Conservation (phyloP, 2,329 filamentous ascomycete genomes). For the Arthroderma uncinatum region DNA sequence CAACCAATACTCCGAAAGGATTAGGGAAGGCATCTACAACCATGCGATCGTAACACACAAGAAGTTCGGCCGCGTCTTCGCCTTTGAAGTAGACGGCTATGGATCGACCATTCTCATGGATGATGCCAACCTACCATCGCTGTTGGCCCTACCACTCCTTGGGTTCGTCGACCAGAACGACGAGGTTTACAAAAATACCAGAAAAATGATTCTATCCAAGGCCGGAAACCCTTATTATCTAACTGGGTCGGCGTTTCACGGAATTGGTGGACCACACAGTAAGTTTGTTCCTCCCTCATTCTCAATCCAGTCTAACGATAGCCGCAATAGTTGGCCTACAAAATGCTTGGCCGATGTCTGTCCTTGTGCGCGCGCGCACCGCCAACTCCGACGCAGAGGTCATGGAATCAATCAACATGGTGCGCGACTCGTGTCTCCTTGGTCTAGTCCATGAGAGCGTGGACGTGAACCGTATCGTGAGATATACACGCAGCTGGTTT, state of each 20-base stretch:
- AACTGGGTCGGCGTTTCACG: conserved; percentile 61
- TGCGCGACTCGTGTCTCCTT: conserved; percentile 62
- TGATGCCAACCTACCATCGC: conserved; percentile 53
- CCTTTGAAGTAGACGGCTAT: conserved; percentile 56
- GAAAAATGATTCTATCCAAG: conserved; percentile 66
- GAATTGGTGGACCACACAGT: conserved; percentile 71
- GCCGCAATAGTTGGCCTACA: conserved; percentile 56
- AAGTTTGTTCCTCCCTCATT: conserved; percentile 21
- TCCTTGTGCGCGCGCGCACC: conserved; percentile 85
- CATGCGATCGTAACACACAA: conserved; percentile 55
- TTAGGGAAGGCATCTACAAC: conserved; percentile 69
- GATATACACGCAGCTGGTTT: conserved; percentile 89
- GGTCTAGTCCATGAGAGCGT: conserved; percentile 89
- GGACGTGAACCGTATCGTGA: conserved; percentile 57
- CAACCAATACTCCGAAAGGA: conserved; percentile 48
- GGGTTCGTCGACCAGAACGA: conserved; percentile 51
- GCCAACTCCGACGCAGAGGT: conserved; percentile 75
- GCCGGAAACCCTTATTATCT: conserved; percentile 82
- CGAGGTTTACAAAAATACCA: conserved; percentile 72
- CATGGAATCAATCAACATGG: conserved; percentile 55
- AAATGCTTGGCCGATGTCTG: conserved; percentile 94
- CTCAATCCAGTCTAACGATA: conserved; percentile 2
- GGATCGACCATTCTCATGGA: conserved; percentile 53
- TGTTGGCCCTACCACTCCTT: conserved; percentile 49
- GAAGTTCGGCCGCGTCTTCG: conserved; percentile 49